phyloP scores from a whole-genome alignment of 176 grass and related monocot genomes.

The Avena eriantha region DNA sequence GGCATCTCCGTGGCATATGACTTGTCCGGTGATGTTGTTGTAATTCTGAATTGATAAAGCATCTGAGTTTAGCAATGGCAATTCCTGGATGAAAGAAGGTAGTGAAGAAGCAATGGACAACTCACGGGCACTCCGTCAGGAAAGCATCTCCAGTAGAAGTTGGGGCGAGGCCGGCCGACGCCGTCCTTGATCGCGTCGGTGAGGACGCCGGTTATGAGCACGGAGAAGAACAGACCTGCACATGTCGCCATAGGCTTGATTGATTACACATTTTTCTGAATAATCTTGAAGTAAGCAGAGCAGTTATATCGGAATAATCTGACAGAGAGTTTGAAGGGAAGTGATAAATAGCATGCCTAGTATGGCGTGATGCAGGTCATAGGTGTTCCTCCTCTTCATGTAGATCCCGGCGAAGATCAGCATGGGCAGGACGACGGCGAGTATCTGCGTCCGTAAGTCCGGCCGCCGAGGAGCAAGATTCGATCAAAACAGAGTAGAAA shows the following conservation, averaged over 20 bases:
- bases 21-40: constrained; percentile 16
- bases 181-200: constrained; percentile 61
- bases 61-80: background rate
- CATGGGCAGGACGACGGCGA: constrained; percentile 37
- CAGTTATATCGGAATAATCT: too few species aligned
- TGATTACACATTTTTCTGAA: background rate
- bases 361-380: constrained; percentile 59
- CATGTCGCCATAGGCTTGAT: background rate
- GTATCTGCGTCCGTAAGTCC: constrained; percentile 16
- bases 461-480: background rate
- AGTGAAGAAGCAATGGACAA: background rate
- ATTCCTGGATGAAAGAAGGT: background rate
- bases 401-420: constrained; percentile 47
- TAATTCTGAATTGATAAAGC: constrained; percentile 11
- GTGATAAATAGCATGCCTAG: constrained; percentile 40
- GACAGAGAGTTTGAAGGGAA: too few species aligned
- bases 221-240: constrained; percentile 45
- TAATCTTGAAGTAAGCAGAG: too few species aligned
- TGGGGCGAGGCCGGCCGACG: constrained; percentile 51
- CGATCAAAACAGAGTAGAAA: background rate
- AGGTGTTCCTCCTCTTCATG: constrained; percentile 51
- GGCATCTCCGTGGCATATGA: constrained; percentile 30
- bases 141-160: constrained; percentile 62
- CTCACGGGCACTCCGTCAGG: constrained; percentile 47
- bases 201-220: constrained; percentile 46